These are phyloP conservation scores for Setomelanomma holmii DNA, from an alignment of 2,329 filamentous ascomycete genomes.

Conservation along the genomic window DNA sequence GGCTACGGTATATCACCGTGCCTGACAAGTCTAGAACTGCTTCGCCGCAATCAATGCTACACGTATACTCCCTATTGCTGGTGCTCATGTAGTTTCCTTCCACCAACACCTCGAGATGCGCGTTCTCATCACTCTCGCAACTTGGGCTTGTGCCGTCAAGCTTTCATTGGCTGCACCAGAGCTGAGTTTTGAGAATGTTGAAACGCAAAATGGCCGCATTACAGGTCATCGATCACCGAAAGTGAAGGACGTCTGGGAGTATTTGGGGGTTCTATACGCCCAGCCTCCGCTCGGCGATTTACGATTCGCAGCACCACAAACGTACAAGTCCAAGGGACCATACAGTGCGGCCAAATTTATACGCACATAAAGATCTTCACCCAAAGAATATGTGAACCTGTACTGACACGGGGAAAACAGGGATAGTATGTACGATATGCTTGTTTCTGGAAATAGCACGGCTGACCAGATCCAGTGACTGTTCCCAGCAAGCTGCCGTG, in stretches of 20 bases:
- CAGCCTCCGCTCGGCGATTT: constrained; percentile 38
- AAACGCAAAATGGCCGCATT: constrained; percentile 22
- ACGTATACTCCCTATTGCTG: neutral
- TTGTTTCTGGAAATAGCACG: neutral
- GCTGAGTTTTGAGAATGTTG: constrained; percentile 28
- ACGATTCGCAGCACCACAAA: constrained; percentile 37
- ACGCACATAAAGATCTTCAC: too few species aligned
- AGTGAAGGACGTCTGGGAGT: constrained; percentile 33
- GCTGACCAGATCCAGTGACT: constrained; percentile 22
- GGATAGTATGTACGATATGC: constrained; percentile 14
- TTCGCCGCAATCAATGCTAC: neutral
- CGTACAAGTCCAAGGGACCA: constrained; percentile 8
- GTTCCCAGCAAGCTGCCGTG: constrained; percentile 25
- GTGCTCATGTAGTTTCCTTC: neutral
- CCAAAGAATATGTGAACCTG: too few species aligned
- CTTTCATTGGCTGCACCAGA: constrained; percentile 4
- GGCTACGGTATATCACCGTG: too few species aligned
- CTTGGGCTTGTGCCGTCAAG: constrained; percentile 4
- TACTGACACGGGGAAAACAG: too few species aligned
- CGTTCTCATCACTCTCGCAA: neutral
- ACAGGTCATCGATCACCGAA: constrained; percentile 32
- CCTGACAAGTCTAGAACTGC: neutral
- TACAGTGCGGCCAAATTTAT: constrained; percentile 21
- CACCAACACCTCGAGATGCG: constrained; percentile 6
- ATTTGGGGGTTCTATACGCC: constrained; percentile 45